Percentiles rank a stretch among this genome's conserved stretches.
Conservation (phyloP, 352 stramenopile species). For the Phytophthora pseudosyringae region DNA sequence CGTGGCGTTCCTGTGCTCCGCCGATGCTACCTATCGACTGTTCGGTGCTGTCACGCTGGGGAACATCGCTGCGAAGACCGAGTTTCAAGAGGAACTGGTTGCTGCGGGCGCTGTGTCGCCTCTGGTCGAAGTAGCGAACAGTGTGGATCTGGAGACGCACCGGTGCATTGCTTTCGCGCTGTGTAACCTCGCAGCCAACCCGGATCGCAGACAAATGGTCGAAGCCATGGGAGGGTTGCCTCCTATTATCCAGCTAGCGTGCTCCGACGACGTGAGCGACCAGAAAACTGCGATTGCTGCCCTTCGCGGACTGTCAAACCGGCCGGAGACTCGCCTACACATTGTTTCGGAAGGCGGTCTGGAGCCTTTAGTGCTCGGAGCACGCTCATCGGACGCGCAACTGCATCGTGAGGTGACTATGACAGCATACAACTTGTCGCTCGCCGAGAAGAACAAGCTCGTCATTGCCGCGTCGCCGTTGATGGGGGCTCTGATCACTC, state of each 20-base stretch:
- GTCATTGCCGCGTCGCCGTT: constrained; percentile 87
- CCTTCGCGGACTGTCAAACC: constrained; percentile 89
- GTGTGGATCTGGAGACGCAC: constrained; percentile 94
- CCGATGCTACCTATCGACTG: constrained; percentile 94
- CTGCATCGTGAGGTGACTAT: constrained; percentile 91
- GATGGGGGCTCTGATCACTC: constrained; percentile 80
- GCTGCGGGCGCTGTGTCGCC: constrained; percentile 88
- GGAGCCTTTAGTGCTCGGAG: constrained; percentile 87
- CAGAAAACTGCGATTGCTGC: constrained; percentile 93
- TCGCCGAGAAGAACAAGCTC: constrained; percentile 96
- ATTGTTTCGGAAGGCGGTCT: constrained; percentile 93
- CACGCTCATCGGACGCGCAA: constrained; percentile 66
- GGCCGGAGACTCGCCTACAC: constrained; percentile 79
- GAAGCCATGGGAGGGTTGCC: constrained; percentile 92
- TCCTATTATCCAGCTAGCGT: constrained; percentile 96
- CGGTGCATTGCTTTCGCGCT: constrained; percentile 96
- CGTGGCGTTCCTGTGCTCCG: constrained; percentile 95
- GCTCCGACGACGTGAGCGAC: constrained; percentile 88
- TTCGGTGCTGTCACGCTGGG: constrained; percentile 97
- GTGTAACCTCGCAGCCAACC: constrained; percentile 94
- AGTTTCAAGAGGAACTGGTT: constrained; percentile 86
- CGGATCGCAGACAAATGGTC: constrained; percentile 87
- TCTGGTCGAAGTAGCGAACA: constrained; percentile 93
- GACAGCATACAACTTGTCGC: constrained; percentile 91
- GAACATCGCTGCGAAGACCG: constrained; percentile 90